A percentile compares a stretch with the other conserved stretches of the same genome.
phyloP scores from a whole-genome alignment of 768 basidiomycete species.

The Cantharellus anzutake region DNA sequence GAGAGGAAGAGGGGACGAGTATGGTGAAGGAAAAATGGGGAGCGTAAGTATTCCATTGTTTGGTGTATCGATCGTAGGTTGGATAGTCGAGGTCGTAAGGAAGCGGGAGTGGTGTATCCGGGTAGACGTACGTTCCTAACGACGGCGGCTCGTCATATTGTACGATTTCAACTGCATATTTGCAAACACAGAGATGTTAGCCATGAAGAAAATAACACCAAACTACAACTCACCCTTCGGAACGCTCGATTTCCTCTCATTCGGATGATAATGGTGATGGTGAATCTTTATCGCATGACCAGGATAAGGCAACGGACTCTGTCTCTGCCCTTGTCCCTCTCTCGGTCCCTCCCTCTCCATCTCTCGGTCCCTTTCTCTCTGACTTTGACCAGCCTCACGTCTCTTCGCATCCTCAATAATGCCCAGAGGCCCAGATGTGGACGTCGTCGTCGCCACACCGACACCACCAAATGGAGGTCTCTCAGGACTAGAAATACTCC shows the following conservation, averaged over 20 bases:
- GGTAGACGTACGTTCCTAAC: conserved; percentile 8
- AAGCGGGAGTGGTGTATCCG: conserved; percentile 6
- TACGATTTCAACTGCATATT: neutral
- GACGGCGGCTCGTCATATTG: neutral
- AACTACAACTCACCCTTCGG: neutral
- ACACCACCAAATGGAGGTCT: no score
- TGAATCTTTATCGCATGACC: neutral
- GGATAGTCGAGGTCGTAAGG: neutral
- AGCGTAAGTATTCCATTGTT: conserved; percentile 1
- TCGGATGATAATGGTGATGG: neutral
- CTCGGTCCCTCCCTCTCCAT: neutral
- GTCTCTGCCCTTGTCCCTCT: neutral
- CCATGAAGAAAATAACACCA: neutral
- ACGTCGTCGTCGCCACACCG: no score
- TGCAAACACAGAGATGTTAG: neutral
- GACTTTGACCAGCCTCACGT: neutral
- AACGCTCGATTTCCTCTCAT: neutral
- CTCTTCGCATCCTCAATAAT: no score
- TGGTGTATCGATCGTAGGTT: neutral
- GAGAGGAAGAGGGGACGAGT: neutral
- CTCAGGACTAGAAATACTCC: no score
- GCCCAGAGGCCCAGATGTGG: no score
- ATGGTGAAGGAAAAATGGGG: neutral
- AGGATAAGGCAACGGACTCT: neutral
- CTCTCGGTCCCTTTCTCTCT: neutral